phyloP scores from a whole-genome alignment of 2,329 filamentous ascomycete genomes.

The Pseudocercospora vitis region DNA sequence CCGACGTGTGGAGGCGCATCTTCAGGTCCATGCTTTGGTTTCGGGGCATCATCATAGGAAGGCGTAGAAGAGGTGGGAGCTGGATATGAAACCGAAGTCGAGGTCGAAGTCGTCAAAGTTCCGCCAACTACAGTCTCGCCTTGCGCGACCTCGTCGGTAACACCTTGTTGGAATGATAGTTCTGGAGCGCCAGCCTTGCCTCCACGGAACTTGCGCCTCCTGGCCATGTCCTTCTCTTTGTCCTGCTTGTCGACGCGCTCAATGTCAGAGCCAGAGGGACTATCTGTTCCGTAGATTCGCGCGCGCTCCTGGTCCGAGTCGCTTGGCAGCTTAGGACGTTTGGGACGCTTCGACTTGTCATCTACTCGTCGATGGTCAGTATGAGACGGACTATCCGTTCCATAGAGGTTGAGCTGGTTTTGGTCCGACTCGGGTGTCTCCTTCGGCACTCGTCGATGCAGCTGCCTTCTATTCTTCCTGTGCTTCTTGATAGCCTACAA shows the following conservation, averaged over 20 bases:
- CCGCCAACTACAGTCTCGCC: not conserved
- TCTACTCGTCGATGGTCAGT: too few species aligned
- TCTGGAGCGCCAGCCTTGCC: slow-evolving; percentile 5
- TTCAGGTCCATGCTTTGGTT: too few species aligned
- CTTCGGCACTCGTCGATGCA: too few species aligned
- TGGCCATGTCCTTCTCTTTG: slow-evolving; percentile 10
- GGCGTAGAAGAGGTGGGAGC: not conserved
- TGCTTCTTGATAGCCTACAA: not conserved
- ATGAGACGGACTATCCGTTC: too few species aligned
- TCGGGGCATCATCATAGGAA: too few species aligned
- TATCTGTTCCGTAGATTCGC: not conserved
- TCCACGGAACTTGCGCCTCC: not conserved
- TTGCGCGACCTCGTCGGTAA: slow-evolving; percentile 9
- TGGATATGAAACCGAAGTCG: not conserved
- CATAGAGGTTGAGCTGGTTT: too few species aligned
- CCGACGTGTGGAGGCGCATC: too few species aligned
- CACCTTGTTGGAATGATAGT: not conserved
- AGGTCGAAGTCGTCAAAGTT: not conserved
- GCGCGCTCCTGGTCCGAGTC: too few species aligned
- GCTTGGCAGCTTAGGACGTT: too few species aligned
- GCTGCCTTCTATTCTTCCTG: too few species aligned
- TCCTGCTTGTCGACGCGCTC: not conserved
- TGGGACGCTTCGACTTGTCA: too few species aligned
- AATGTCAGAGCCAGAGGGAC: not conserved
- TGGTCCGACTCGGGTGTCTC: too few species aligned